Base-by-base conservation (phyloP, 257 asterid genomes). In the Avicennia marina region DNA sequence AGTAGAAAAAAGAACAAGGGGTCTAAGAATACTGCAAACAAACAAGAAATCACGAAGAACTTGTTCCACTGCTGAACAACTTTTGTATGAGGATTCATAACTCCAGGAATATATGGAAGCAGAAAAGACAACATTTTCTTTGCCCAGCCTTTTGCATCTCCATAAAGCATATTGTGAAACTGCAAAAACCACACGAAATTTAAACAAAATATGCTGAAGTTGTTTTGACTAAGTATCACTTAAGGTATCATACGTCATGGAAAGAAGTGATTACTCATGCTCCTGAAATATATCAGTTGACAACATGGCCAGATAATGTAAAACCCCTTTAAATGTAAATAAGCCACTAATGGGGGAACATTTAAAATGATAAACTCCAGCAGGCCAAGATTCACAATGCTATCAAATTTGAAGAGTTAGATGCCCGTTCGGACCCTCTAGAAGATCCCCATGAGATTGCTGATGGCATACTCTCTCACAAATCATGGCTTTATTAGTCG, bases 81-180 rank as follows among this genome's bases (percentile, higher is more conserved):
- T 67, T 72, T 76, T 2, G 91, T 65, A 66, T 89, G 97, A 66
- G 95, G 94, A 74, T 89, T 89, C 84, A 89, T 89, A 62, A 89
- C 79, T 40, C 94, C 84, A 1, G 95, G 97, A 69, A 89, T 71
- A 71, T 49, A 86, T 27, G 70, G 75, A 47, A 47, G 56, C 56
- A 81, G 26, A 60, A 38, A 72, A 4, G 83, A 69, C 51, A 60
- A 63, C 47, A 74, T 60, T 64, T 80, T 79, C 71, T 72, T 81
- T 2, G 79, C 81, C 80, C 85, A 89, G 18, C 97, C 81, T 68
- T 61, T 80, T 49, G 91, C 87, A 51, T 83, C 94, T 68, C 94
- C 94, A 44, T 71, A 72, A 27, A 79, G 49, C 75, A 83, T 63
- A 66, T 79, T 78, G 41, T 68, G 89, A 64, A 75, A 79, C 97